phyloP scores from a whole-genome alignment of 805 yeast genomes.

The Candida andamanensis region DNA sequence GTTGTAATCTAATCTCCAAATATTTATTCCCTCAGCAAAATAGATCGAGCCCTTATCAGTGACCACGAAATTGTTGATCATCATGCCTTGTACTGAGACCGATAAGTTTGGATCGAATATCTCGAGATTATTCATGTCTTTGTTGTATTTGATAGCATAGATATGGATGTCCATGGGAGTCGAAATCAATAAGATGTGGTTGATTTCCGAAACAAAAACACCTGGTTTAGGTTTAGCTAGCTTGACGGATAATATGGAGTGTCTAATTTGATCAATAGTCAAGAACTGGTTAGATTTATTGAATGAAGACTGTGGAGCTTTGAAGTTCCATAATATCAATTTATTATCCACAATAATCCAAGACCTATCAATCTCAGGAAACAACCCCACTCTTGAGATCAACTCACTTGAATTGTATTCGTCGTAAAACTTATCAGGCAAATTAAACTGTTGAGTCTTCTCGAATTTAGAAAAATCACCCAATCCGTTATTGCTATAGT shows the following conservation, averaged over 20 bases:
- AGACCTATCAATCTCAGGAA: constrained; percentile 72
- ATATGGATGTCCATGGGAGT: constrained; percentile 78
- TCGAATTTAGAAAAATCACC: constrained; percentile 71
- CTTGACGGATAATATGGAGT: constrained; percentile 70
- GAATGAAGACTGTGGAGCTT: constrained; percentile 46
- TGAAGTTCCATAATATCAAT: constrained; percentile 80
- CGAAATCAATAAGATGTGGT: constrained; percentile 66
- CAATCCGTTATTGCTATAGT: constrained; percentile 42
- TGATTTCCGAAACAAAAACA: constrained; percentile 74
- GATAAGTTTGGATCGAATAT: constrained; percentile 79
- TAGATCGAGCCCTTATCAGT: constrained; percentile 69
- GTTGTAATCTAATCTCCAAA: constrained; percentile 86
- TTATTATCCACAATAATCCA: constrained; percentile 85
- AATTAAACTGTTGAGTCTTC: constrained; percentile 57
- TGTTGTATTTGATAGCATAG: constrained; percentile 60
- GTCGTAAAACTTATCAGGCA: constrained; percentile 77
- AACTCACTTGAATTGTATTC: constrained; percentile 65
- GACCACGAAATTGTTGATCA: constrained; percentile 56
- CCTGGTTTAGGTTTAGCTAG: constrained; percentile 78
- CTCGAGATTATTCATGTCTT: constrained; percentile 45
- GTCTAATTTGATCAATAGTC: constrained; percentile 76
- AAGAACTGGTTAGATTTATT: constrained; percentile 52
- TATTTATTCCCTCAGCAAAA: constrained; percentile 70
- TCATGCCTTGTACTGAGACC: constrained; percentile 74
- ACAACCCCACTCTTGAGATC: constrained; percentile 73